A percentile compares a stretch with the other conserved stretches of the same genome.
Evolutionary conservation across 257 asterid genomes (phyloP).

Genomic region (Verbascum thapsus): DNA sequence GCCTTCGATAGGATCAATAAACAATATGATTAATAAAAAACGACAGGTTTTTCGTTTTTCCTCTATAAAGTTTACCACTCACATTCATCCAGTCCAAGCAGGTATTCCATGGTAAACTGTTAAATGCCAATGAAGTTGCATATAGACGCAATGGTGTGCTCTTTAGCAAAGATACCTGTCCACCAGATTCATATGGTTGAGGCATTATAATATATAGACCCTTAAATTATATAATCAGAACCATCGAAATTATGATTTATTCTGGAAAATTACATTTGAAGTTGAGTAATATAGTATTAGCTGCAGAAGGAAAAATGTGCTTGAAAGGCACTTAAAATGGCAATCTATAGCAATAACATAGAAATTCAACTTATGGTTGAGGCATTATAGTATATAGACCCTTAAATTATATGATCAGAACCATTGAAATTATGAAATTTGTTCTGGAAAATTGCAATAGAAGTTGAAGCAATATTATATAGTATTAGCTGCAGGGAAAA

Average conservation of each 20-base stretch:
- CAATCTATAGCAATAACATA: too few species aligned
- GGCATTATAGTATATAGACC: constrained; percentile 17
- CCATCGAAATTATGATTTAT: neutral
- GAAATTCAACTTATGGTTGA: too few species aligned
- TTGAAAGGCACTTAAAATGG: too few species aligned
- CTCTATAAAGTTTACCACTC: constrained; percentile 30
- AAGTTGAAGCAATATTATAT: neutral
- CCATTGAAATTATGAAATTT: neutral
- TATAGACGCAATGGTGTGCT: constrained; percentile 71
- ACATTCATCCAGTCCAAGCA: constrained; percentile 87
- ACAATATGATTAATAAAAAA: neutral
- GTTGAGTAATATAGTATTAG: neutral
- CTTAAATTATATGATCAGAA: neutral
- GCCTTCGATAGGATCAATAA: neutral
- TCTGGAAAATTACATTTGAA: neutral
- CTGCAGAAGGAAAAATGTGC: too few species aligned
- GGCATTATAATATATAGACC: constrained; percentile 13
- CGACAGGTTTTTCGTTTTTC: neutral
- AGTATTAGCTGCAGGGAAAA: too few species aligned
- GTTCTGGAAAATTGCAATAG: neutral
- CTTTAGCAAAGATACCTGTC: constrained; percentile 68
- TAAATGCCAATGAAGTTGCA: constrained; percentile 67
- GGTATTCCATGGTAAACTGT: constrained; percentile 50
- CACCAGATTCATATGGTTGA: constrained; percentile 29
- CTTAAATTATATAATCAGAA: neutral